These are phyloP conservation scores for Symbiodinium natans DNA, from an alignment of 73 alveolate species.

Conservation along the genomic window DNA sequence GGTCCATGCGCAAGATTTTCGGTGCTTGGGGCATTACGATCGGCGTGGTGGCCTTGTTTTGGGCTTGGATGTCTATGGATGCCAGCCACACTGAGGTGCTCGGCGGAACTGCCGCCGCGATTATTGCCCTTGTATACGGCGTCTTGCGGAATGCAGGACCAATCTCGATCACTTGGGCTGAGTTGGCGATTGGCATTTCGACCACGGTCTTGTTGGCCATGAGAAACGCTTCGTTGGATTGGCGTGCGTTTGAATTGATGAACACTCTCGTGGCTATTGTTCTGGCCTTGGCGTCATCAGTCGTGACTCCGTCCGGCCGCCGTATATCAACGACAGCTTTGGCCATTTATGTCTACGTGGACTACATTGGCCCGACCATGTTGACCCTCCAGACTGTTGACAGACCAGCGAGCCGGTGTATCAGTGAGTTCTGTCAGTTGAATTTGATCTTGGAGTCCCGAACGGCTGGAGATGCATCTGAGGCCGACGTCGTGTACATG, in stretches of 20 bases:
- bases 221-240: conserved; percentile 10
- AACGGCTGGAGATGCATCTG: not conserved
- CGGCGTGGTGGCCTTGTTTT: not conserved
- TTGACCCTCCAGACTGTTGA: not conserved
- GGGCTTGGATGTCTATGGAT: not conserved
- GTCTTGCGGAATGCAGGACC: conserved; percentile 12
- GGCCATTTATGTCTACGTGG: conserved; percentile 3
- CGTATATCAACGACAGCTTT: conserved; percentile 1
- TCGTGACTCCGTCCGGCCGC: conserved; percentile 11
- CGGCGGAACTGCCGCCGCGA: conserved; percentile 9
- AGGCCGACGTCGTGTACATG: not conserved
- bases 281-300: not conserved
- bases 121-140: not conserved
- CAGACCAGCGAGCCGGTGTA: not conserved
- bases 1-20: not conserved
- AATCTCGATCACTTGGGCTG: conserved; percentile 3
- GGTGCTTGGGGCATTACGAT: conserved; percentile 24
- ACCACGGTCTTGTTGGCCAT: not conserved
- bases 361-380: not conserved
- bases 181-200: not conserved
- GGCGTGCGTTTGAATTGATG: not conserved
- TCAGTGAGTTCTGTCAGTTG: not conserved
- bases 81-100: conserved; percentile 4
- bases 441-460: not conserved
- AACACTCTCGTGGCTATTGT: not conserved